Base-by-base conservation (phyloP, 352 stramenopile genomes). In the Phytophthora constricta region DNA sequence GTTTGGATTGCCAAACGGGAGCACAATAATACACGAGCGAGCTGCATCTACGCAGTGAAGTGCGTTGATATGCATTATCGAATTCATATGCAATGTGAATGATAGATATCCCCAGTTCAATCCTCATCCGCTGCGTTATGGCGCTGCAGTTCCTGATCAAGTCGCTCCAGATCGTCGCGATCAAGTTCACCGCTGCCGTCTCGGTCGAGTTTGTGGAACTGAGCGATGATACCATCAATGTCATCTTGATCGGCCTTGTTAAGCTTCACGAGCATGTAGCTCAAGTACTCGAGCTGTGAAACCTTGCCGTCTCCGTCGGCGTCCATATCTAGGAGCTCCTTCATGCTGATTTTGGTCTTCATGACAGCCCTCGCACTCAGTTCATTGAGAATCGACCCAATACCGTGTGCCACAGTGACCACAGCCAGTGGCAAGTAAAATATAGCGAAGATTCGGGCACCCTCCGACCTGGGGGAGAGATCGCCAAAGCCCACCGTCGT, bases 401-500 rank as follows among this genome's bases (percentile, higher is more conserved):
- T 89, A 26, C 77, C 73, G 26, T 90, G 82, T 3, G 81, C 84
- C 10, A 93, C 80, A 7, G 80, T 85, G 22, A 90, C 74, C 14
- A 92, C 84, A 3, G 80, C 73, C n/a, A 89, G 54, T 7, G 82
- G 79, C 8, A 92, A 50, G 55, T 96, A 97, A 27, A 98, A 82
- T 28, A 98, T 92, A 41, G 85, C 82, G 58, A 91, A 97, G 39
- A 97, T 70, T 51, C 85, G 82, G 0, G 77, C 83, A 14, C 39
- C 59, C 34, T 84, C 16, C 7, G 73, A 88, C 34, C 77, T 85
- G n/a, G 92, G 87, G 4, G 68, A 82, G 14, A 92, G 60, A 69
- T 97, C 91, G 3, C 86, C 89, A 69, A 95, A 97, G 25, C 90
- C 91, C 5, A 96, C 80, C 7, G 87, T 97, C 16, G 93, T 98